Base-by-base conservation (phyloP, 768 basidiomycete species). In the Dendrothele bispora region DNA sequence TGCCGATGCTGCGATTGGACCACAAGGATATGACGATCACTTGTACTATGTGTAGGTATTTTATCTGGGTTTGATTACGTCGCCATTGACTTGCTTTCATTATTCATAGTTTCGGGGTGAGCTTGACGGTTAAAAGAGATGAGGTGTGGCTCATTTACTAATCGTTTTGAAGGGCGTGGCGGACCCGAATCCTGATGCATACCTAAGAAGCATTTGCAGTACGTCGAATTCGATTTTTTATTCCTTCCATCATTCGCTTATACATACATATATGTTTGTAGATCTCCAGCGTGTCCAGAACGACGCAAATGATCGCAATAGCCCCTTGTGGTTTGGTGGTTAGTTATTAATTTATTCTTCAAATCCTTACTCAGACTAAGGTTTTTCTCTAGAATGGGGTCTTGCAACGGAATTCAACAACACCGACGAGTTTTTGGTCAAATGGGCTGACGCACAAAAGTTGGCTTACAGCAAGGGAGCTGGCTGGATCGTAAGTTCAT, bases 391-490 rank as follows among this genome's bases (percentile, higher is more conserved):
- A 51, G 82, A 83, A 63, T 83, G 80, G 80, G 72, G 76, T 15
- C 71, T 88, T 18, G 59, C 84, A 10, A 88, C 86, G 1, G 72
- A 85, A 50, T 88, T 87, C 62, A 40, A 61, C 25, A 81, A 85
- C 4, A 77, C 80, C 2, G 75, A 86, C 44, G 74, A 59, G 1
- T 88, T 88, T 69, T 61, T 88, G 35, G 51, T 42, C 48, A 64
- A 84, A 57, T 88, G 86, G 86, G 86, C 84, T 10, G 87, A 88
- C 54, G 84, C 86, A 21, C 86, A 88, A 62, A 88, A 88, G 61
- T 63, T 80, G 30, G 70, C 77, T 1, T 88, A 87, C 44, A 72
- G 74, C 45, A 64, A 83, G 50, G 72, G 74, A 26, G 73, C 75
- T 2, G 86, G 86, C 22, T 88, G 85, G 84, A 72, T 87, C 34